Evolutionary conservation across 2,329 filamentous ascomycete species (phyloP).

Genomic region (Colletotrichum sp.): DNA sequence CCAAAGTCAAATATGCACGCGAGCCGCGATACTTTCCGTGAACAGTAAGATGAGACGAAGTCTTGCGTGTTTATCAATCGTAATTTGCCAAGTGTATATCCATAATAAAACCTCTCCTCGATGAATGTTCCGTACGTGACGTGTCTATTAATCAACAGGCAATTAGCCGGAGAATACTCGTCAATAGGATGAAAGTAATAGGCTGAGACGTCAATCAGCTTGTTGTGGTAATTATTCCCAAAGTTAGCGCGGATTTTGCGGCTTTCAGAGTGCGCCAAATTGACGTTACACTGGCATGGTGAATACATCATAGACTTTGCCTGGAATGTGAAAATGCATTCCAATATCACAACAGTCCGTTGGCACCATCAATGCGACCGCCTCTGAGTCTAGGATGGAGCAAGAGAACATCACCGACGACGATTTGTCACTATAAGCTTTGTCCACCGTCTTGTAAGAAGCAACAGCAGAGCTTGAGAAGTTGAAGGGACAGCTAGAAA

Average conservation of each 20-base stretch:
- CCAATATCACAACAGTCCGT: neutral
- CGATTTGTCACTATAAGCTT: neutral
- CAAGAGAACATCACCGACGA: neutral
- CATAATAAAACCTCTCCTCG: too few relatives aligned
- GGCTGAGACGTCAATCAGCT: neutral
- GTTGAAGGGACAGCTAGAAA: neutral
- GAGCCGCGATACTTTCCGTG: neutral
- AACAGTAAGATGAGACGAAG: neutral
- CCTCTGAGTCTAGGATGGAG: neutral
- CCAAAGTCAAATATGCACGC: neutral
- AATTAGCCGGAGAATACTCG: neutral
- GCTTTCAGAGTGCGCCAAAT: neutral
- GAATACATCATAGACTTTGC: neutral
- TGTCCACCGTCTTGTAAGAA: neutral
- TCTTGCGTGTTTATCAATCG: neutral
- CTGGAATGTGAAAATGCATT: neutral
- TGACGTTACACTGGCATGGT: neutral
- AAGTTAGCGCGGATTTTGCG: neutral
- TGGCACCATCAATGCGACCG: neutral
- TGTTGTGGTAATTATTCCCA: neutral
- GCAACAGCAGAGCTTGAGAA: neutral
- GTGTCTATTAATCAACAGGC: neutral
- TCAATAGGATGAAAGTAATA: neutral
- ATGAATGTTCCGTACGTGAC: too few relatives aligned
- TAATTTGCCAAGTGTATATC: neutral